Evolutionary conservation across 2,329 filamentous ascomycete genomes (phyloP).

Genomic region (Sclerotinia subarctica): DNA sequence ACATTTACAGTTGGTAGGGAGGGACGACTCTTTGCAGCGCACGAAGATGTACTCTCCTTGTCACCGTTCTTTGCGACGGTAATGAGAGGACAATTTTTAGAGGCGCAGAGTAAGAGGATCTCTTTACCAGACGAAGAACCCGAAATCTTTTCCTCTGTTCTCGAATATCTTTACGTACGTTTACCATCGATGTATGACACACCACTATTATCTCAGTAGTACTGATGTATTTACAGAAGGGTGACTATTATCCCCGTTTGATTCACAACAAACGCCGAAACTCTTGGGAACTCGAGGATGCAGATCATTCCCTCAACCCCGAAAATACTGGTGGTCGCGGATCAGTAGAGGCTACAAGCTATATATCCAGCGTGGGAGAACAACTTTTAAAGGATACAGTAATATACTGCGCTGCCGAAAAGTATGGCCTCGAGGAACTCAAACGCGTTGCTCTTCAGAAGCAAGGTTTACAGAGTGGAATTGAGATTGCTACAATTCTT

Average conservation of each 20-base stretch:
- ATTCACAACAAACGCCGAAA: conserved; percentile 81
- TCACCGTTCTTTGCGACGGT: conserved; percentile 79
- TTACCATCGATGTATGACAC: neutral
- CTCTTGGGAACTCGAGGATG: conserved; percentile 86
- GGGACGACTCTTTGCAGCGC: conserved; percentile 87
- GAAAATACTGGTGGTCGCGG: conserved; percentile 56
- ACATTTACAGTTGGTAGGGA: conserved; percentile 82
- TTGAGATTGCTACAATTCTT: conserved; percentile 88
- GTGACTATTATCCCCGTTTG: conserved; percentile 68
- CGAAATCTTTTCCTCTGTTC: conserved; percentile 86
- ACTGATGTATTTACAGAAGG: conserved; percentile 30
- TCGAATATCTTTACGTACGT: conserved; percentile 81
- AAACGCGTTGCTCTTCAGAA: conserved; percentile 89
- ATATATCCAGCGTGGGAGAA: conserved; percentile 69
- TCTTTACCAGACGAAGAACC: conserved; percentile 75
- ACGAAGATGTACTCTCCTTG: conserved; percentile 85
- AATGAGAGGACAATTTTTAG: conserved; percentile 69
- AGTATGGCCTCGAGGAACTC: conserved; percentile 87
- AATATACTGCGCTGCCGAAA: conserved; percentile 89
- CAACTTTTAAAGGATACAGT: conserved; percentile 86
- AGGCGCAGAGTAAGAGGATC: conserved; percentile 73
- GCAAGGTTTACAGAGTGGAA: conserved; percentile 85
- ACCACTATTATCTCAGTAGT: neutral
- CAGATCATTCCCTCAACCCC: conserved; percentile 53
- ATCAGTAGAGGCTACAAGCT: conserved; percentile 72